Evolutionary conservation across 1,284 basidiomycete genomes (phyloP).

Genomic region (Leccinum fuscescens): DNA sequence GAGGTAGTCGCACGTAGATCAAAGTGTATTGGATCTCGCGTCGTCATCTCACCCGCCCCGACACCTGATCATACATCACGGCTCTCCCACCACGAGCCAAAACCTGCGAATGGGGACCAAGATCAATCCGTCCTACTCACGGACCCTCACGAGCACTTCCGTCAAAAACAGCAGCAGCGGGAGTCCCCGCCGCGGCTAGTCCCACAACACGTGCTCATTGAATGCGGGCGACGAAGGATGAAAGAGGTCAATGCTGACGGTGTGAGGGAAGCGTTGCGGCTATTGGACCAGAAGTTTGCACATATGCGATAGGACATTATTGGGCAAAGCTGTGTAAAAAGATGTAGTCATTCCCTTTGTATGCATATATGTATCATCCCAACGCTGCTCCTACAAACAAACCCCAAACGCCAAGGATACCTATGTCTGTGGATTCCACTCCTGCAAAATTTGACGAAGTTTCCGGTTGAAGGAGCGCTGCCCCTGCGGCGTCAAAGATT

Average conservation of each 20-base stretch:
- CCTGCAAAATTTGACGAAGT: slow-evolving; percentile 23
- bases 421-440: slow-evolving; percentile 21
- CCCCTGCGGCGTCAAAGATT: slow-evolving; percentile 27
- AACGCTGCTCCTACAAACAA: not conserved
- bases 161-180: slow-evolving; percentile 42
- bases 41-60: slow-evolving; percentile 62
- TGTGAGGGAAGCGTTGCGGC: slow-evolving; percentile 73
- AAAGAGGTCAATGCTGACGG: slow-evolving; percentile 76
- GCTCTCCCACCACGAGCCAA: slow-evolving; percentile 13
- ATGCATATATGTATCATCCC: slow-evolving; percentile 8
- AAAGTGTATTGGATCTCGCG: slow-evolving; percentile 71
- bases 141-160: slow-evolving; percentile 55
- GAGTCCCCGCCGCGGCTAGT: slow-evolving; percentile 51
- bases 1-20: slow-evolving; percentile 85
- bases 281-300: slow-evolving; percentile 72
- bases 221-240: slow-evolving; percentile 59
- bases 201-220: slow-evolving; percentile 57
- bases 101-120: slow-evolving; percentile 9
- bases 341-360: not conserved
- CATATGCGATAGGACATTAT: slow-evolving; percentile 25
- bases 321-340: not conserved
- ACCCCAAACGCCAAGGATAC: not conserved
- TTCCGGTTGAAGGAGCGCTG: slow-evolving; percentile 34
- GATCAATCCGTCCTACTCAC: slow-evolving; percentile 44
- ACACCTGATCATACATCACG: slow-evolving; percentile 40